Evolutionary conservation across 768 basidiomycete species (phyloP), one percentile per base, ranked within the genome.

Genomic region (Mycena vulgaris): DNA sequence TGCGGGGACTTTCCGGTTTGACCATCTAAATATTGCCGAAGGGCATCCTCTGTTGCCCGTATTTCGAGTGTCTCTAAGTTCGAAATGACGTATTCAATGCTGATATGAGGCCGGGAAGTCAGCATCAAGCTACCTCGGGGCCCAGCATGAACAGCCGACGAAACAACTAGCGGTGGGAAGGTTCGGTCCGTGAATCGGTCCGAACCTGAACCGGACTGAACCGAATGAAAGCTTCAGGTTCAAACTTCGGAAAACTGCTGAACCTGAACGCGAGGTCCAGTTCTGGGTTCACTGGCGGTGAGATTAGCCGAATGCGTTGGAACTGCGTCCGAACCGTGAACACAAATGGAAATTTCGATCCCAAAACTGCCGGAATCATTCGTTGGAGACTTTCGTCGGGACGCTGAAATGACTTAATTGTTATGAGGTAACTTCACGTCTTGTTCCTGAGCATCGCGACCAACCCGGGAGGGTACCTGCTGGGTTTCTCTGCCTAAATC

Each of bases 381-480:
- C 31, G 10, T 37, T 14, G 35, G 35, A 37, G 35, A 37, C 35
- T 37, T 37, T 14, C 35, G 35, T 39, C 55, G 55, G 35, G 35
- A 39, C 55, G 35, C 55, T 39, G 31, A 39, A 39, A 58, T 58
- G 56, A 58, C 39, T 58, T 58, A 39, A 40, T 58, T 58, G 56
- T n/a, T 42, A 42, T 58, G 40, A 58, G 56, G 56, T 59, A 47
- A 45, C 40, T 45, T 45, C 58, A 16, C 40, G 30, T 59, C 40
- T 59, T 59, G 42, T 59, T 27, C 37, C n/a, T n/a, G n/a, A n/a
- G n/a, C n/a, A n/a, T n/a, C n/a, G n/a, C n/a, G n/a, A n/a, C n/a
- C n/a, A n/a, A n/a, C n/a, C n/a, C n/a, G n/a, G n/a, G n/a, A n/a
- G n/a, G n/a, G n/a, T n/a, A n/a, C n/a, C n/a, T n/a, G n/a, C n/a